A percentile compares a stretch with the other conserved stretches of the same genome.
These are phyloP conservation scores for Solidago caesia DNA, from an alignment of 129 eudicot genomes.

Conservation along the genomic window DNA sequence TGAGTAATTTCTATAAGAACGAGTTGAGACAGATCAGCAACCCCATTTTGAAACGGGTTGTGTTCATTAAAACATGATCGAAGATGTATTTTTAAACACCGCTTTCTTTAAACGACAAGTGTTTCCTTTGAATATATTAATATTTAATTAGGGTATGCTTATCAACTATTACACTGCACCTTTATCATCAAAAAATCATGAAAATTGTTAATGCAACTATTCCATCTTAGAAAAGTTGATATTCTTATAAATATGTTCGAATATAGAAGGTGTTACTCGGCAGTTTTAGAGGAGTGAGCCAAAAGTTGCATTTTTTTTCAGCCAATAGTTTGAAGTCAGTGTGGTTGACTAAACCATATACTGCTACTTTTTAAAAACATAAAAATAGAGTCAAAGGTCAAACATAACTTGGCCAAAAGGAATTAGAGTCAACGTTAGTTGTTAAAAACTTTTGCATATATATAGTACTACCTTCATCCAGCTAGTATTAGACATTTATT, in stretches of 20 bases:
- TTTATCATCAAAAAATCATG: too few relatives aligned
- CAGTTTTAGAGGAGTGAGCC: background rate
- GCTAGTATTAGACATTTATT: too few relatives aligned
- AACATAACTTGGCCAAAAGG: background rate
- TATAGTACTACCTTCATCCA: too few relatives aligned
- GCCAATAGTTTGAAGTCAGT: background rate
- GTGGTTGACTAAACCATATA: constrained; percentile 4
- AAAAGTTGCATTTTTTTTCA: background rate
- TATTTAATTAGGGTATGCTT: too few relatives aligned
- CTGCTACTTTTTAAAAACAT: background rate
- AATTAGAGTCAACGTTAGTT: background rate
- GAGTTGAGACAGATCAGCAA: background rate
- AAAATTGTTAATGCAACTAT: too few relatives aligned
- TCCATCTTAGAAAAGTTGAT: too few relatives aligned
- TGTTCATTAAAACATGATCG: background rate
- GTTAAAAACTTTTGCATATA: background rate
- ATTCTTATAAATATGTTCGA: too few relatives aligned
- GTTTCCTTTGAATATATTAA: too few relatives aligned
- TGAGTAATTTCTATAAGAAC: background rate
- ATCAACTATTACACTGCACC: too few relatives aligned
- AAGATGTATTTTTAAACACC: too few relatives aligned
- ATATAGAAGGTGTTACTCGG: background rate
- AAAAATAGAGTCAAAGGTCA: constrained; percentile 8
- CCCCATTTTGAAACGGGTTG: background rate
- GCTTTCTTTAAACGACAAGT: too few relatives aligned